These are phyloP conservation scores for Alternaria sp. DNA, from an alignment of 2,329 filamentous ascomycete genomes.

Conservation along the genomic window DNA sequence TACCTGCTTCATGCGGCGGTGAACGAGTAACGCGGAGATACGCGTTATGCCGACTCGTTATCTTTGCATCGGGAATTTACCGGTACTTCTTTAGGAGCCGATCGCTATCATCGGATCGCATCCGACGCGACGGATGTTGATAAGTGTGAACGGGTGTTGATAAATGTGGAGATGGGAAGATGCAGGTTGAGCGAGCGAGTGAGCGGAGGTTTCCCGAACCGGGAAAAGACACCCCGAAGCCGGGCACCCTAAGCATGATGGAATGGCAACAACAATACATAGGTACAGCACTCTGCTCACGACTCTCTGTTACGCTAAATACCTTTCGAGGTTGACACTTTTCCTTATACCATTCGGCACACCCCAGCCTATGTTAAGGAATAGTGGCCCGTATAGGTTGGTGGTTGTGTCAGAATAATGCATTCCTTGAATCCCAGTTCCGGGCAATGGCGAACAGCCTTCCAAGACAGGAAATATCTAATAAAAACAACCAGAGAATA, in stretches of 20 bases:
- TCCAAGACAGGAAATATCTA: neutral
- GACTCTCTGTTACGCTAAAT: neutral
- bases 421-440: too few species aligned
- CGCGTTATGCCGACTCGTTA: neutral
- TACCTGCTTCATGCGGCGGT: conserved; percentile 11
- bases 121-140: neutral
- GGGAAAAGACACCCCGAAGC: neutral
- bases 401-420: too few species aligned
- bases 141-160: neutral
- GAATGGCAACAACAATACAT: neutral
- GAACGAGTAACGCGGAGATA: neutral
- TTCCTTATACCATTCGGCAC: too few species aligned
- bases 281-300: neutral
- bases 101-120: neutral
- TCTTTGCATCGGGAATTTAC: neutral
- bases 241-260: neutral
- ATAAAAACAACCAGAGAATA: neutral
- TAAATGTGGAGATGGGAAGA: conserved; percentile 1
- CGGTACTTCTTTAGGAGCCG: conserved; percentile 1
- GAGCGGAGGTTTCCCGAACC: neutral
- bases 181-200: conserved; percentile 1
- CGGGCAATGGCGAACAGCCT: too few species aligned
- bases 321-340: accelerated
- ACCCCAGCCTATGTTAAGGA: too few species aligned
- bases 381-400: too few species aligned